Evolutionary conservation across 352 stramenopile genomes (phyloP).

Genomic region (Stramenopiles sp.): DNA sequence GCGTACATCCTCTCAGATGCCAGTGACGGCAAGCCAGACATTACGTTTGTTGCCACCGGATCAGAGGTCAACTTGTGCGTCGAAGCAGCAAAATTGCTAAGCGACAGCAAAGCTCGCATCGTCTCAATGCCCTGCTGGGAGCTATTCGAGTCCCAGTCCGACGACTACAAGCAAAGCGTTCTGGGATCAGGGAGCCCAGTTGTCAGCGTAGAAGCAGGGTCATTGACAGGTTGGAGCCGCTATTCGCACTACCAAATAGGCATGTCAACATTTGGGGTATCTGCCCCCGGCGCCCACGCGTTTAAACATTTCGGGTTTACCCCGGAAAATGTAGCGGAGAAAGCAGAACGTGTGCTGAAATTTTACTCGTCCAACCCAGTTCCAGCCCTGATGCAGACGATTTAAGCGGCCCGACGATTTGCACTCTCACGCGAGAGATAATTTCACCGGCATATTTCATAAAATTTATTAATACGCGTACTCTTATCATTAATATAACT

Average conservation of each 20-base stretch:
- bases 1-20: constrained; percentile 52
- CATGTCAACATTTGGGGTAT: constrained; percentile 60
- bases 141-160: constrained; percentile 82
- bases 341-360: constrained; percentile 69
- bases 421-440: too few relatives aligned
- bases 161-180: constrained; percentile 84
- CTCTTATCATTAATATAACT: too few relatives aligned
- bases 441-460: too few relatives aligned
- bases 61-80: constrained; percentile 84
- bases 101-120: constrained; percentile 59
- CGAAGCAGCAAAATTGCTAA: constrained; percentile 72
- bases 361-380: constrained; percentile 51
- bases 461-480: too few relatives aligned
- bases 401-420: background rate
- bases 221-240: constrained; percentile 76
- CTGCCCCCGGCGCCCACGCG: constrained; percentile 56
- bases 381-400: background rate
- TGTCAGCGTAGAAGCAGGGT: constrained; percentile 81
- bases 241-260: constrained; percentile 56
- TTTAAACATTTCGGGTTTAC: constrained; percentile 89
- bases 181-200: constrained; percentile 73
- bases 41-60: constrained; percentile 78
- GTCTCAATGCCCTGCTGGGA: constrained; percentile 93
- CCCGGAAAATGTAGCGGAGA: constrained; percentile 65
- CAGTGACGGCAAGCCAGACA: constrained; percentile 45